phyloP scores from a whole-genome alignment of 2,329 filamentous ascomycete genomes.

The Triangularia verruculosa region DNA sequence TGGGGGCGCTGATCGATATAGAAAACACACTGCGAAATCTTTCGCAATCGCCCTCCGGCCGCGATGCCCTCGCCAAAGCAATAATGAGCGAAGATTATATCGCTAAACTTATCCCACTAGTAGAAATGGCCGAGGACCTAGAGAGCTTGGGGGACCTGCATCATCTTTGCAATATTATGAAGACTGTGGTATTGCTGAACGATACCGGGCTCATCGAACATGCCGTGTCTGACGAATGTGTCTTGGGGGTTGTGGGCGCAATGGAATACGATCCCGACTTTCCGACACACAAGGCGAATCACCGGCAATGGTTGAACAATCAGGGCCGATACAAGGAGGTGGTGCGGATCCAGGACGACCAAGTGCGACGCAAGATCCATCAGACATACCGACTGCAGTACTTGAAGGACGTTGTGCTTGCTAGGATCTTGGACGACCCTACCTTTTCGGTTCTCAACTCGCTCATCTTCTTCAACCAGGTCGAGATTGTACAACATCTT shows the following conservation, averaged over 20 bases:
- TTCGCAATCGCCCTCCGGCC: slow-evolving; percentile 68
- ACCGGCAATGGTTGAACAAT: slow-evolving; percentile 87
- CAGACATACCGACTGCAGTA: slow-evolving; percentile 95
- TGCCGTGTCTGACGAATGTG: slow-evolving; percentile 83
- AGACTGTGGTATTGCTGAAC: slow-evolving; percentile 89
- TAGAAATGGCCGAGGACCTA: slow-evolving; percentile 85
- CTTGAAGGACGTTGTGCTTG: slow-evolving; percentile 95
- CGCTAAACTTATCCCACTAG: slow-evolving; percentile 76
- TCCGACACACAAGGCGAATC: slow-evolving; percentile 94
- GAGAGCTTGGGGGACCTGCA: slow-evolving; percentile 86
- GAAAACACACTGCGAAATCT: slow-evolving; percentile 80
- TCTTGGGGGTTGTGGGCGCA: slow-evolving; percentile 89
- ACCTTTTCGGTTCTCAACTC: slow-evolving; percentile 98
- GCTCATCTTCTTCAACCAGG: slow-evolving; percentile 98
- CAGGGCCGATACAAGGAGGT: slow-evolving; percentile 94
- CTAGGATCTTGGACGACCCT: slow-evolving; percentile 92
- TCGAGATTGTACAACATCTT: slow-evolving; percentile 95
- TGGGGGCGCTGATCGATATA: slow-evolving; percentile 81
- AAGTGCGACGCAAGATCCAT: slow-evolving; percentile 86
- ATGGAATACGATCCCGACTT: slow-evolving; percentile 98
- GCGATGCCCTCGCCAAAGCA: slow-evolving; percentile 84
- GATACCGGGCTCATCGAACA: slow-evolving; percentile 93
- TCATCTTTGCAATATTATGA: slow-evolving; percentile 95
- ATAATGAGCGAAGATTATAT: slow-evolving; percentile 86
- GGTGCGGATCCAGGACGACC: slow-evolving; percentile 80